Base-by-base conservation (phyloP, 352 stramenopile species). In the Vaucheria bursata region DNA sequence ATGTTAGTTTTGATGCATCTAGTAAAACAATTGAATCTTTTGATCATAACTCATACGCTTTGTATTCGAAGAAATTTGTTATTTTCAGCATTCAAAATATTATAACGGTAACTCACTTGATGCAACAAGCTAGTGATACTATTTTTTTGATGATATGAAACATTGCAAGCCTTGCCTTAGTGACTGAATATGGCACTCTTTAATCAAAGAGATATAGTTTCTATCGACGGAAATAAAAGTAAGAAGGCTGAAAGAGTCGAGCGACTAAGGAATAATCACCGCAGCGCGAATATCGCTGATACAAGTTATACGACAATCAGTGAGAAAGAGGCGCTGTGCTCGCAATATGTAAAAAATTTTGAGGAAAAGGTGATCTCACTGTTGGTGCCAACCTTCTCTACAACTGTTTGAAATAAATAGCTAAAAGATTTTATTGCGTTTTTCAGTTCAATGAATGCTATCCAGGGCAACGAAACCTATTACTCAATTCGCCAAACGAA, bases 321-420 rank as follows among this genome's bases (percentile, higher is more conserved):
- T 65, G 87, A 87, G 8, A 97, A 97, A 72, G 92, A 97, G 74
- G 86, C 93, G 75, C 87, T 97, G 18, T 96, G 90, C 81, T 87
- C 97, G 39, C 90, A 97, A 86, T 97, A 97, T 83, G 90, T 97
- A 39, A 85, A 90, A 0, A 88, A 91, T 31, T 97, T 97, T 84
- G 86, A 35, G 31, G 31, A 32, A 8, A 29, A 72, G 65, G 65
- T 7, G 40, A 35, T 29, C 5, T 50, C 39, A 12, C 39, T 12
- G 5, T 5, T 12, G 5, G 5, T 50, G 39, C 12, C 39, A 12
- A 50, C 12, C 5, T 50, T 50, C 5, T 12, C 5, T 12, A 12
- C 39, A 12, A 5, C 39, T n/a, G n/a, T n/a, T n/a, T n/a, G n/a
- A n/a, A n/a, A n/a, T n/a, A n/a, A 50, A 50, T 12, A 50, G 5